Evolutionary conservation across 164 flowering plant species (phyloP), one percentile per base, ranked within the genome.

Genomic region (Aristolochia contorta): DNA sequence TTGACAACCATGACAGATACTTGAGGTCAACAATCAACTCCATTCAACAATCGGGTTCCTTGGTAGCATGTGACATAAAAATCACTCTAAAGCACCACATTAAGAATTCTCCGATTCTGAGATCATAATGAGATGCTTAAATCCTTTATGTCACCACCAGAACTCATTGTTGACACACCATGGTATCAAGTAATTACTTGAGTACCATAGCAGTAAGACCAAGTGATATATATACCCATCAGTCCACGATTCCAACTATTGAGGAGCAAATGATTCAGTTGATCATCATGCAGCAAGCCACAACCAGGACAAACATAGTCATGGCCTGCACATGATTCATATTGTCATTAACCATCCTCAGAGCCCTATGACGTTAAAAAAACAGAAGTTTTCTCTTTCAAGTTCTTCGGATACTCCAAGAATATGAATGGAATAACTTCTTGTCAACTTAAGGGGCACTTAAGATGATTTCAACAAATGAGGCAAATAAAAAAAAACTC

Each of bases 1-100:
- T 33, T 54, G 54, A 23, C 51, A 51, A 53, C 25, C 24, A 37
- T 0, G 12, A 25, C 24, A 16, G 9, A 8, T 12, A 15, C 49
- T 37, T 43, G 23, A 41, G 16, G 58, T 54, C 65, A 62, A 51
- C 64, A 30, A 25, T 27, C 33, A 21, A 43, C 23, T 48, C 43
- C 37, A 41, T 37, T 48, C 49, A 43, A 52, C 16, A 62, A 24
- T 37, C 22, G 22, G 37, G 13, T 27, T 21, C 41, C 24, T 37
- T 62, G 21, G 22, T 16, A 14, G 9, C 57, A 48, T 52, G 65
- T 20, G 21, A 49, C 19, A 50, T 18, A 51, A 52, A 14, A 51
- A 19, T 41, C 48, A 21, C 37, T 14, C 41, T 51, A 19, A 19
- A 23, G 65, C 47, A 62, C 13, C 57, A 53, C 33, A 33, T 60